Percentiles rank a stretch among this genome's conserved stretches.
phyloP scores from a whole-genome alignment of 805 yeast species.

The Suhomyces canberraensis region DNA sequence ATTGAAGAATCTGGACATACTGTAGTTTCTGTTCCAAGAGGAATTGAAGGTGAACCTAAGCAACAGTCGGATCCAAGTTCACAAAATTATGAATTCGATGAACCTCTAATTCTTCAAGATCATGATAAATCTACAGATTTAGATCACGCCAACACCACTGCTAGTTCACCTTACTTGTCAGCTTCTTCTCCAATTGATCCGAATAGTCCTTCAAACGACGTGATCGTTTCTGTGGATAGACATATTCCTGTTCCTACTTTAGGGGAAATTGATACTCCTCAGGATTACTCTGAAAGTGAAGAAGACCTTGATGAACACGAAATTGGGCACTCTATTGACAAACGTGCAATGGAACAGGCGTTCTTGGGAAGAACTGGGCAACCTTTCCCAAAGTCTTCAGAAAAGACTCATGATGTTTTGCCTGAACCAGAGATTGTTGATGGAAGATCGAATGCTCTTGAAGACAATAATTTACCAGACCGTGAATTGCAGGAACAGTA shows the following conservation, averaged over 20 bases:
- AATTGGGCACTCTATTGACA: neutral
- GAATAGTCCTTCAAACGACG: neutral
- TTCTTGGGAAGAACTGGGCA: neutral
- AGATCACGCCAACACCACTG: neutral
- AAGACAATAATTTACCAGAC: neutral
- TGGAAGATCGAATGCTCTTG: no score
- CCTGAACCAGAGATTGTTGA: neutral
- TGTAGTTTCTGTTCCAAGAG: no score
- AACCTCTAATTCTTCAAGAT: no score
- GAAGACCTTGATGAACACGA: neutral
- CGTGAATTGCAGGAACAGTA: neutral
- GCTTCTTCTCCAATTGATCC: neutral
- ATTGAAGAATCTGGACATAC: no score
- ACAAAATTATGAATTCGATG: no score
- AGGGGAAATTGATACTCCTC: slow-evolving; percentile 1
- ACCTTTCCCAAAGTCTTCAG: neutral
- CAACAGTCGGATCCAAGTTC: no score
- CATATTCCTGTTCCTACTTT: slow-evolving; percentile 5
- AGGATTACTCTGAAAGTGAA: neutral
- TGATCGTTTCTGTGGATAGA: neutral
- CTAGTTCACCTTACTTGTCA: slow-evolving; percentile 3
- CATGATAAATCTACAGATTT: neutral
- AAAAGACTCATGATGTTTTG: neutral
- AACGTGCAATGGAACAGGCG: neutral
- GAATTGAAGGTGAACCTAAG: no score